Base-by-base conservation (phyloP, 2,329 filamentous ascomycete species). In the Hymenoscyphus linearis region DNA sequence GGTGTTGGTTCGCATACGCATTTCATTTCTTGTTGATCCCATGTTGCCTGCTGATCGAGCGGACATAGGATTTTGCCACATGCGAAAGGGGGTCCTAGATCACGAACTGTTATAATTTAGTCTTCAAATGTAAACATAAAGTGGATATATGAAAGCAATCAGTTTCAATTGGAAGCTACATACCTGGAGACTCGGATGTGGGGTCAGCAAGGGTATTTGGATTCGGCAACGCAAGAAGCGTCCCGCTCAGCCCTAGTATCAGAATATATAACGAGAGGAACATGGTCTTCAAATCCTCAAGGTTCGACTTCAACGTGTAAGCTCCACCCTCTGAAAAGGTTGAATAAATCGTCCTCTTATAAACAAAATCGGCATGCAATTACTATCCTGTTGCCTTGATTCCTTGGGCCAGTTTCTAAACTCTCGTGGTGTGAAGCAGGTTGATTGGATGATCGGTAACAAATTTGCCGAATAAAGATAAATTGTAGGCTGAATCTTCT, bases 191-290 rank as follows among this genome's bases (percentile, higher is more conserved):
- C n/a, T 16, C 44, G 9, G 18, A 55, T n/a, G 55, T 57, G 55
- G 26, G 35, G 34, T 40, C 16, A 55, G 47, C 58, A 59, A 44
- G 57, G 50, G 44, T 50, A 50, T 50, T 50, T 50, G 58, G 58
- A 37, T 55, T 60, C 52, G 58, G 58, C 22, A 60, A 36, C 13
- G 58, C 58, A 50, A 50, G 10, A 55, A 55, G 52, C 36, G 58
- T 60, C 14, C 58, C 58, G 10, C 36, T 60, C 58, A 60, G 58
- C 58, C 58, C 58, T 60, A 60, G 22, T 25, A 37, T 27, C 52
- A 55, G 25, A 18, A 60, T 25, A 37, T 25, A 55, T n/a, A 44
- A 35, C 27, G 52, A 18, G 35, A 26, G 25, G 34, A 55, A 55
- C 37, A 55, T 50, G 12, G 10, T 50, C 18, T 4, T 47, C n/a